Base-by-base conservation (phyloP, 2,329 filamentous ascomycete species). In the Stenocarpella maydis region DNA sequence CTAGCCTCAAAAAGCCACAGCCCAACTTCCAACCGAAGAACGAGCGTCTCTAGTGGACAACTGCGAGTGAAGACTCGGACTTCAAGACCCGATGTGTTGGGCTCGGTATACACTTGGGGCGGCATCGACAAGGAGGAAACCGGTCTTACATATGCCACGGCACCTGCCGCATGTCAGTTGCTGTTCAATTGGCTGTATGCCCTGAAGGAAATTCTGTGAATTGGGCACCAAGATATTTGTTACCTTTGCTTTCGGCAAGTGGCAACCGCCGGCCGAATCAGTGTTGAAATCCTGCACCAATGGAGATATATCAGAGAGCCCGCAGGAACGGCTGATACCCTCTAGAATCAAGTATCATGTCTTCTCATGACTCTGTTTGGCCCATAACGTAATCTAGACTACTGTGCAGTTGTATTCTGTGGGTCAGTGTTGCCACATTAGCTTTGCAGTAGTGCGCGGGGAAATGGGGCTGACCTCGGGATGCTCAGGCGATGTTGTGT, bases 401-500 rank as follows among this genome's bases (percentile, higher is more conserved):
- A n/a, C n/a, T n/a, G n/a, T n/a, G n/a, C n/a, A n/a, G n/a, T n/a
- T n/a, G n/a, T n/a, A n/a, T n/a, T 31, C 8, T 31, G 31, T 31
- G 31, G 8, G 31, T 31, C 31, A 31, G 31, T 31, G 31, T 31
- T 31, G 31, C 31, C 31, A 31, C 31, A 31, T 8, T 4, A 31
- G 31, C 4, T 31, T 31, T 31, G 26, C 3, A 28, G 10, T 10
- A 47, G 24, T 7, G n/a, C n/a, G 39, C 26, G 21, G 10, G 2
- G 21, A 19, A n/a, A n/a, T n/a, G n/a, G n/a, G n/a, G n/a, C n/a
- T n/a, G n/a, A n/a, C n/a, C n/a, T n/a, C n/a, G n/a, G 21, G 21
- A n/a, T 21, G 45, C 54, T 49, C n/a, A 17, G 14, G 34, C 24
- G 9, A 17, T n/a, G 53, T 41, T 65, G 60, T 60, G 58, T 66